Conservation (phyloP, 495 filamentous ascomycete species). For the Penicillium malachiteum region DNA sequence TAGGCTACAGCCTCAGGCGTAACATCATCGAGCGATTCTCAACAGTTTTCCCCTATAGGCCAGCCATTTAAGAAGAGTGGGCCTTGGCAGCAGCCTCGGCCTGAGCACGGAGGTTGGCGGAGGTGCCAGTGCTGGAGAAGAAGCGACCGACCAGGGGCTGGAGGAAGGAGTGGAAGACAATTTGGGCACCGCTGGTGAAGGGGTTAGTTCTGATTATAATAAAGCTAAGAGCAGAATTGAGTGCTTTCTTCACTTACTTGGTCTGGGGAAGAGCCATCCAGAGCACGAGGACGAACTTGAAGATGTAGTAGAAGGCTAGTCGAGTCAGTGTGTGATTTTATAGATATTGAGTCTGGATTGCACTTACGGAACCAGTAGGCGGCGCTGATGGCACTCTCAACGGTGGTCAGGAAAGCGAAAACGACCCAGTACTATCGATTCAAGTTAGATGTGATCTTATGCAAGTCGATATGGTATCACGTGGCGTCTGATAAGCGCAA, state of each 20-base stretch:
- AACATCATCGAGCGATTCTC: conserved; percentile 23
- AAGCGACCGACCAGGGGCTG: conserved; percentile 87
- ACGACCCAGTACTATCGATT: conserved; percentile 88
- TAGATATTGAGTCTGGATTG: neutral
- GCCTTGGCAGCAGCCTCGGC: conserved; percentile 69
- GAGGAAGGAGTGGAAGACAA: conserved; percentile 95
- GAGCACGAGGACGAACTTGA: conserved; percentile 95
- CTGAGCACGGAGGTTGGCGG: conserved; percentile 86
- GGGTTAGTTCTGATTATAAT: conserved; percentile 19
- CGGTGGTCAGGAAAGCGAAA: conserved; percentile 85
- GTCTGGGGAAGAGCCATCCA: conserved; percentile 97
- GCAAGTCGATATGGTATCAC: conserved; percentile 19
- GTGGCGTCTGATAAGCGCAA: conserved; percentile 19
- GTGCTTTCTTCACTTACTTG: conserved; percentile 57
- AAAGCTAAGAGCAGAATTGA: too few species aligned
- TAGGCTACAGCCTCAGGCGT: conserved; percentile 9
- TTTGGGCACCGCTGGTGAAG: conserved; percentile 75
- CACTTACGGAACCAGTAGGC: conserved; percentile 95
- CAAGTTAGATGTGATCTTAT: conserved; percentile 13
- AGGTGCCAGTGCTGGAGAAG: conserved; percentile 76
- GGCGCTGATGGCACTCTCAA: conserved; percentile 90
- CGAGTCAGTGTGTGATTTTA: too few species aligned
- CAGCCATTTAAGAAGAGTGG: conserved; percentile 32
- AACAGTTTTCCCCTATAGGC: neutral
- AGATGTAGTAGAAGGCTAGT: conserved; percentile 96